phyloP scores from a whole-genome alignment of 305 asterid genomes.

The Solanum aculeatissimum region DNA sequence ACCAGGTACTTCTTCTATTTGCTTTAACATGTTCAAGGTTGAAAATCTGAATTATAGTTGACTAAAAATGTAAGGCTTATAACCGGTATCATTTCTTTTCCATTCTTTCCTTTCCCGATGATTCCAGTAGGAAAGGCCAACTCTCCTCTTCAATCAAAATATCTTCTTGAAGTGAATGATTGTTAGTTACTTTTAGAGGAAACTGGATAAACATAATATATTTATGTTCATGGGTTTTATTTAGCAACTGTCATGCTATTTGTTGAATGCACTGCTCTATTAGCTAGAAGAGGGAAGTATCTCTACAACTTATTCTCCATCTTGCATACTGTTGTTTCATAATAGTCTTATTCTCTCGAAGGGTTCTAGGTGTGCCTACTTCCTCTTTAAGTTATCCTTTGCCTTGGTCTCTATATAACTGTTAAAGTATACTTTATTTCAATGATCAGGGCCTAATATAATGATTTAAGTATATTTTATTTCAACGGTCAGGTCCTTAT shows the following conservation, averaged over 20 bases:
- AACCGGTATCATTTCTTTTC: neutral
- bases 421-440: neutral
- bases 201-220: neutral
- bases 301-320: neutral
- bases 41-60: neutral
- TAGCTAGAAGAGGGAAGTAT: neutral
- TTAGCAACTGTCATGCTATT: neutral
- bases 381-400: neutral
- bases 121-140: neutral
- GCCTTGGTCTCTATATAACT: neutral
- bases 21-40: neutral
- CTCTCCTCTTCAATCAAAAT: neutral
- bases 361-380: neutral
- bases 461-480: neutral
- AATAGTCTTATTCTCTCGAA: neutral
- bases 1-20: constrained; percentile 47
- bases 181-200: neutral
- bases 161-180: neutral
- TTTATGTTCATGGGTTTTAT: neutral
- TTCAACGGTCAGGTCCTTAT: neutral
- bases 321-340: neutral
- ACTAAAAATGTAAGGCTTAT: neutral
- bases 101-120: neutral
- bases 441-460: neutral
- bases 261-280: neutral